Base-by-base conservation (phyloP, 139 green algal genomes). In the Chloropicon primus region DNA sequence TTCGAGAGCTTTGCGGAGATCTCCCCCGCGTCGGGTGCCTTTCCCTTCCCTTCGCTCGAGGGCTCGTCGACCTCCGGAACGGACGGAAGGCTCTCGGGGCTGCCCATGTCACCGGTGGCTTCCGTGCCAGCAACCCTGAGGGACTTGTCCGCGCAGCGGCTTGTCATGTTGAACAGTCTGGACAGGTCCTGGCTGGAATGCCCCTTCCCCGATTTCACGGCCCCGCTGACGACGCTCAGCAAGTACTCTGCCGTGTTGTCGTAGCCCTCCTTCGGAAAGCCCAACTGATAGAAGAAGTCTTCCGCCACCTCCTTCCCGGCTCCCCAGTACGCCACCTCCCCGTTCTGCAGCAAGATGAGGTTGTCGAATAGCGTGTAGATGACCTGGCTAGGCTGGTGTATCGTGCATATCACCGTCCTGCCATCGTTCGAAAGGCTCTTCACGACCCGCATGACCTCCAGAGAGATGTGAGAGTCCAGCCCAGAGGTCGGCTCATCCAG, bases 391-490 rank as follows among this genome's bases (percentile, higher is more conserved):
- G 72, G 72, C 72, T 75, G 72, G 72, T 75, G 72, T 10, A 75
- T 75, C 17, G 72, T 75, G 72, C 23, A 26, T 3, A 75, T 75
- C 17, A 75, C 72, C 24, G 72, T 75, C 24, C 72, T 26, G 17
- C 72, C 72, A 25, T 79, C 28, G 22, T 80, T 79, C 10, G 41
- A 62, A 5, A 62, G 41, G 41, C 10, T n/a, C 41, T 17, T 62
- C 41, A 62, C 41, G 5, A 62, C 41, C 41, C 41, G 41, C 41
- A 62, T 62, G 10, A 62, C 41, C 41, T 62, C 41, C 41, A 62
- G 41, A 5, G 41, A 62, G 41, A 62, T 62, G 41, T 62, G 41
- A 17, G 41, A 62, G 41, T 62, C 41, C 41, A 62, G 41, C 41
- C 41, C 41, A n/a, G 21, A 62, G 10, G 41, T 62, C 10, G 41